Base-by-base conservation (phyloP, 2,329 filamentous ascomycete species). In the Leptodontidium sp. region DNA sequence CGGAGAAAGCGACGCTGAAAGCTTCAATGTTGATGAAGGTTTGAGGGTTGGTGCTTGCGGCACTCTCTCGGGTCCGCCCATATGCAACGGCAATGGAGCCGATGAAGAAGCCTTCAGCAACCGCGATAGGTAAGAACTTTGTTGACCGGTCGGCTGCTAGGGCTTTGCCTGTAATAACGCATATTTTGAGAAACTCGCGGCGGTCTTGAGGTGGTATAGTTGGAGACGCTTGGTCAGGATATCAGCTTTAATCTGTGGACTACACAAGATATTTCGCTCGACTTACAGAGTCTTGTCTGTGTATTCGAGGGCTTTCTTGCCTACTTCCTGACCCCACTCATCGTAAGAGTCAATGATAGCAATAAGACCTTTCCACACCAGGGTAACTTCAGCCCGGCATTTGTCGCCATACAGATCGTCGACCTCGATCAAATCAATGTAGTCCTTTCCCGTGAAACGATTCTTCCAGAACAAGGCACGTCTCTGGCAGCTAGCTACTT, bases 341-440 rank as follows among this genome's bases (percentile, higher is more conserved):
- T 61, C 61, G 29, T 65, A 65, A 15, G 66, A 59, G 38, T 65
- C 66, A 29, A 61, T 40, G 17, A 65, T 65, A 15, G 61, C 66
- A 29, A 55, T 32, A 21, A 65, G 45, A 4, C 52, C 89, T 67
- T 90, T 85, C 94, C 94, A 97, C 93, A 97, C 24, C 24, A 53
- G 4, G 15, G 50, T 24, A 53, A 32, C 12, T 17, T 97, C 78
- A 96, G 96, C 93, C 93, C 97, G 59, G 45, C 12, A 2, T 17
- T 65, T 15, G 21, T 53, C 32, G 50, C 24, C 50, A 53, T 53
- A 7, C 12, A 11, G 47, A 5, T 15, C 14, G 24, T 53, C 50
- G 32, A 53, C n/a, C 3, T 21, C 24, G 12, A 32, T 53, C 24
- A 53, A 29, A 5, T 53, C 50, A 11, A 15, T 12, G 12, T 29